Evolutionary conservation across 2,329 filamentous ascomycete genomes (phyloP).

Genomic region (Botrytis deweyae): DNA sequence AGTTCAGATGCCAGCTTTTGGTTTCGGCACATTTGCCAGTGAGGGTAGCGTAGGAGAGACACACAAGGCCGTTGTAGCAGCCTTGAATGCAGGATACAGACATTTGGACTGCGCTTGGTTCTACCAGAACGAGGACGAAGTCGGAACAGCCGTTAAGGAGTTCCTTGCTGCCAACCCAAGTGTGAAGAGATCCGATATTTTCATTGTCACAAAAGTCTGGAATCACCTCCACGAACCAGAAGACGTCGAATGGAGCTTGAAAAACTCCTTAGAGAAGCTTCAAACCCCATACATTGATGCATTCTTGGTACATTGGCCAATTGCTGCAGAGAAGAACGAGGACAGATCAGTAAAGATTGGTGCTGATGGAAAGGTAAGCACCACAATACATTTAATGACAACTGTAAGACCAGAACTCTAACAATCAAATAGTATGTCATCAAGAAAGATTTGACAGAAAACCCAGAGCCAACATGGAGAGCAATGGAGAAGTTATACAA

Average conservation of each 20-base stretch:
- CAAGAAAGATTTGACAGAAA: conserved; percentile 63
- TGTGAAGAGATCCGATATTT: conserved; percentile 50
- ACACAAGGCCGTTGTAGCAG: conserved; percentile 51
- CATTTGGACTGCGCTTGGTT: conserved; percentile 73
- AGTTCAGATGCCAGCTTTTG: conserved; percentile 43
- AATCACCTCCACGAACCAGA: conserved; percentile 61
- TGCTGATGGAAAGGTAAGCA: conserved; percentile 49
- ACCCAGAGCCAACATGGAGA: conserved; percentile 69
- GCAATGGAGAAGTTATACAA: conserved; percentile 66
- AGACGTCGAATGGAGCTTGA: conserved; percentile 65
- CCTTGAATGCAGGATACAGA: conserved; percentile 64
- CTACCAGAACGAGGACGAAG: conserved; percentile 79
- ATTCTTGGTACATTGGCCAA: conserved; percentile 80
- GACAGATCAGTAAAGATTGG: conserved; percentile 59
- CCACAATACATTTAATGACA: neutral
- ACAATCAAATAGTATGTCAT: conserved; percentile 51
- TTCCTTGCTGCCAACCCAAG: conserved; percentile 60
- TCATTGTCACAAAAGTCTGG: conserved; percentile 37
- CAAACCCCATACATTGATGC: conserved; percentile 79
- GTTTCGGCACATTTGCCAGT: conserved; percentile 43
- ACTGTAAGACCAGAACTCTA: conserved; percentile 19
- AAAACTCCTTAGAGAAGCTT: conserved; percentile 69
- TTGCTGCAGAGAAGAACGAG: conserved; percentile 71
- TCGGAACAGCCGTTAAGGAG: conserved; percentile 73
- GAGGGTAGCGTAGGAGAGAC: conserved; percentile 42